phyloP scores from a whole-genome alignment of 768 basidiomycete species.

The Russula earlei region DNA sequence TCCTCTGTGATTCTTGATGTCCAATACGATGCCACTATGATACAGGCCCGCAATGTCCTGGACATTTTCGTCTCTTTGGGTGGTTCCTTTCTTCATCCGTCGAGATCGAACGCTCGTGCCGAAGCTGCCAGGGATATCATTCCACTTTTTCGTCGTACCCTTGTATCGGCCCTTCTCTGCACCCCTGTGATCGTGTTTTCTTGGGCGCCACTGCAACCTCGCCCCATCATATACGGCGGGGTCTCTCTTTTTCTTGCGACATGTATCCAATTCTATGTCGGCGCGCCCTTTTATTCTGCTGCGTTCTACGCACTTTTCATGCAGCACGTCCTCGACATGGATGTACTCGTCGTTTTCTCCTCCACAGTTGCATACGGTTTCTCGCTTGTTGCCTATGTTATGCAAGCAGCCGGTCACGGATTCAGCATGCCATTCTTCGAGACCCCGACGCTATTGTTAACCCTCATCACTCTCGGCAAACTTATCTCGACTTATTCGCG shows the following conservation, averaged over 20 bases:
- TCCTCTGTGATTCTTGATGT: constrained; percentile 2
- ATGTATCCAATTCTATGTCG: constrained; percentile 29
- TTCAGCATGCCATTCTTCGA: constrained; percentile 33
- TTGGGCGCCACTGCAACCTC: constrained; percentile 32
- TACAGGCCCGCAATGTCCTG: constrained; percentile 29
- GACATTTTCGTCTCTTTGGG: constrained; percentile 20
- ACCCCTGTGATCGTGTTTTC: constrained; percentile 36
- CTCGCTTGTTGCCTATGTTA: constrained; percentile 32
- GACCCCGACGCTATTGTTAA: constrained; percentile 34
- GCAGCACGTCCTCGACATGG: constrained; percentile 31
- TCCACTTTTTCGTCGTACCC: constrained; percentile 26
- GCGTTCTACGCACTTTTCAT: constrained; percentile 31
- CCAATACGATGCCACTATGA: constrained; percentile 22
- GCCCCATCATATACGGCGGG: constrained; percentile 29
- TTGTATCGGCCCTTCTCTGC: constrained; percentile 27
- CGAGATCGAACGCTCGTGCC: constrained; percentile 21
- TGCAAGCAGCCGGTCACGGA: constrained; percentile 26
- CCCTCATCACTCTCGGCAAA: constrained; percentile 34
- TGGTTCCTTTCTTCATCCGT: constrained; percentile 23
- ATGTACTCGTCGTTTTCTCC: constrained; percentile 32
- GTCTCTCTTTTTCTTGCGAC: constrained; percentile 32
- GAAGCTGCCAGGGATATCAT: constrained; percentile 28
- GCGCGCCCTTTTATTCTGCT: constrained; percentile 30
- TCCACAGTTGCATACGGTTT: constrained; percentile 34
- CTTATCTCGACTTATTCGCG: constrained; percentile 32